Evolutionary conservation across 73 alveolate species (phyloP), one percentile per base, ranked within the genome.

Genomic region (Tetrahymena thermophila): DNA sequence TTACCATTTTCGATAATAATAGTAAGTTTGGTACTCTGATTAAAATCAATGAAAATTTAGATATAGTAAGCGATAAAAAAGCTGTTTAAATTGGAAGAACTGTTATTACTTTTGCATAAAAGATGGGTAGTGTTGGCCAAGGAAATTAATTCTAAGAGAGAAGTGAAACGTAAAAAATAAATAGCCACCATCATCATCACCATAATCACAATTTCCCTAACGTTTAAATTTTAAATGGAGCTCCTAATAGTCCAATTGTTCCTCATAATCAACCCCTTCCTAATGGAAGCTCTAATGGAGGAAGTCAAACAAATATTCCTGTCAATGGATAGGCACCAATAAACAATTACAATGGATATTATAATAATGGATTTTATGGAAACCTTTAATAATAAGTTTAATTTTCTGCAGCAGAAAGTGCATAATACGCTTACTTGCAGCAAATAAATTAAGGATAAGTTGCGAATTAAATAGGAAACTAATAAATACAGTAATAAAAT

Each of bases 41-140:
- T 93, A 94, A 94, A 25, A 50, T 94, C 19, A 56, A 93, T 37
- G 94, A 94, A 37, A 71, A 94, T 35, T 94, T 55, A 43, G 93
- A 94, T 95, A 37, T 96, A 56, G 57, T 94, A 37, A 55, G 35
- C 23, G 97, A 95, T 56, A 95, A 95, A 89, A 95, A 85, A n/a
- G 97, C 97, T 34, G 85, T 95, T 34, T 89, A 96, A 95, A 94
- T 96, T 93, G 97, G 97, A 35, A 96, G 97, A 94, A 96, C 97
- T 37, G 97, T 96, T 10, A 42, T 96, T 28, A 96, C 97, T 40
- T 94, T 96, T 44, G 96, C 94, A 21, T 34, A 93, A 96, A 96
- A 96, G 56, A 71, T 71, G 89, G 89, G 89, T 25, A 28, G 37
- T 28, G 37, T 71, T 71, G 89, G 89, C 5, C 42, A 42, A n/a